phyloP scores from a whole-genome alignment of 116 monocot genomes.

The Papilionanthe hybrid region DNA sequence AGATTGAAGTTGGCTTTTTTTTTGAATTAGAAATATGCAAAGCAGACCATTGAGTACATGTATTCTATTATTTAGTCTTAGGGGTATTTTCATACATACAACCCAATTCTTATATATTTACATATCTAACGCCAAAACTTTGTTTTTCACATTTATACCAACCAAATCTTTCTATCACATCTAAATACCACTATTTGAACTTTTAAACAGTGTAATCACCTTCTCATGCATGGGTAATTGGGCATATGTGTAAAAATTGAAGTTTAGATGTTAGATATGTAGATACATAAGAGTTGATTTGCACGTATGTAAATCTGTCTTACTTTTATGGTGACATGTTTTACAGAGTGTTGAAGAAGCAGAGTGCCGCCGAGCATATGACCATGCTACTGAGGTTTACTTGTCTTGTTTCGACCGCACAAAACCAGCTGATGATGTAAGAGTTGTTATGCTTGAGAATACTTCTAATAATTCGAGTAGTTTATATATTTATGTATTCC shows the following conservation, averaged over 20 bases:
- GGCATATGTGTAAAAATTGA: too few species aligned
- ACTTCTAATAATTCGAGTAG: background rate
- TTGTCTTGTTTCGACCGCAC: slow-evolving; percentile 67
- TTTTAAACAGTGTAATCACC: too few species aligned
- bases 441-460: background rate
- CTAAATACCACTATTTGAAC: too few species aligned
- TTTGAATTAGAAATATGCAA: background rate
- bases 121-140: too few species aligned
- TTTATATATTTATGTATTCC: background rate
- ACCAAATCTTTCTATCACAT: too few species aligned
- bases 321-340: slow-evolving; percentile 6
- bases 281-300: too few species aligned
- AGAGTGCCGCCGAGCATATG: slow-evolving; percentile 86
- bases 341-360: slow-evolving; percentile 96
- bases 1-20: background rate
- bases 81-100: too few species aligned
- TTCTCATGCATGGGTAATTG: too few species aligned
- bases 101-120: too few species aligned
- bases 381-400: slow-evolving; percentile 65
- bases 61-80: background rate
- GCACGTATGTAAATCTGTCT: background rate
- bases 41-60: background rate
- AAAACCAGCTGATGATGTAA: slow-evolving; percentile 83
- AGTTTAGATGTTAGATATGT: too few species aligned
- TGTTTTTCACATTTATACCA: too few species aligned